Conservation (phyloP, 345 rosid genomes). For the Abelmoschus esculentus region DNA sequence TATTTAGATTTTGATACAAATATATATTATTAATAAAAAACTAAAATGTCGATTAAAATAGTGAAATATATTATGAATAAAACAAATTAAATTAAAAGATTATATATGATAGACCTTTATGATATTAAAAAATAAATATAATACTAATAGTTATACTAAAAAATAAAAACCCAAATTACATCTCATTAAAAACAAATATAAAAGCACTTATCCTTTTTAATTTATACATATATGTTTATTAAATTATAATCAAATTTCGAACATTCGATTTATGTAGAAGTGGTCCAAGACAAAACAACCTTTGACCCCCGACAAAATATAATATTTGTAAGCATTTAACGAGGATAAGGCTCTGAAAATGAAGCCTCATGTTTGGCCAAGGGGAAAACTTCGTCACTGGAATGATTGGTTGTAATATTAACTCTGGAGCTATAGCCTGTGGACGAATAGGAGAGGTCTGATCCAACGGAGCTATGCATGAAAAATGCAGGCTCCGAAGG, state of each 20-base stretch:
- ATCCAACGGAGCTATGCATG: background rate
- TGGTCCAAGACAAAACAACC: background rate
- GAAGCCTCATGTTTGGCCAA: background rate
- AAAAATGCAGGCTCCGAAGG: conserved; percentile 2
- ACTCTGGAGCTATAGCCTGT: background rate
- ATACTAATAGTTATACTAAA: too few species aligned
- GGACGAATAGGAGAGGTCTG: background rate
- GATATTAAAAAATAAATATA: too few species aligned
- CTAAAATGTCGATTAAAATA: too few species aligned
- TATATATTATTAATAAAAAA: too few species aligned
- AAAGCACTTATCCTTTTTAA: too few species aligned
- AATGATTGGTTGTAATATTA: background rate
- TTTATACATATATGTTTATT: too few species aligned
- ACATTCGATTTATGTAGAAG: background rate
- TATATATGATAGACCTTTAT: too few species aligned
- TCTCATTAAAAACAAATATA: too few species aligned
- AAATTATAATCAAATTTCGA: background rate
- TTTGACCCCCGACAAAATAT: background rate
- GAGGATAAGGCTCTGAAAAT: background rate
- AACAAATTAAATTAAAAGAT: too few species aligned
- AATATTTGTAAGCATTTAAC: background rate
- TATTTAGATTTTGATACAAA: background rate
- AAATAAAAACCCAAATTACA: too few species aligned
- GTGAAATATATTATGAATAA: too few species aligned
- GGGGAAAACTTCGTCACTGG: background rate